These are phyloP conservation scores for Leptographium wingfieldii DNA, from an alignment of 2,329 filamentous ascomycete species.

Conservation along the genomic window DNA sequence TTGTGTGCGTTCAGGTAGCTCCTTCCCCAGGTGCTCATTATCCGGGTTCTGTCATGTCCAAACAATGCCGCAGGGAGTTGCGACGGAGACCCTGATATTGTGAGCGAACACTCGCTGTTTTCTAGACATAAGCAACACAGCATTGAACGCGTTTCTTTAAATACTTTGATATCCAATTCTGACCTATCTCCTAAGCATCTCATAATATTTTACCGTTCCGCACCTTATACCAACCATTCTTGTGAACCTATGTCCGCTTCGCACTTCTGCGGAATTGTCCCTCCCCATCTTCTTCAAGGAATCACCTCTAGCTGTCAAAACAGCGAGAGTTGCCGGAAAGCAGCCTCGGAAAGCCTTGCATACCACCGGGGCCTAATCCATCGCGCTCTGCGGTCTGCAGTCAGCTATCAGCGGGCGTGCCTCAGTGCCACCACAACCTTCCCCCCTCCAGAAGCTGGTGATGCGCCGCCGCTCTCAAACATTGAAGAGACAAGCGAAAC, in stretches of 20 bases:
- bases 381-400: background rate
- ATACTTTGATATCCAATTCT: background rate
- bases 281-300: slow-evolving; percentile 6
- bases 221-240: background rate
- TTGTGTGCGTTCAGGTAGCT: background rate
- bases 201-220: no score
- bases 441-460: background rate
- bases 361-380: background rate
- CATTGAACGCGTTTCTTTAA: no score
- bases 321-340: background rate
- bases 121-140: background rate
- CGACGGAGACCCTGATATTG: background rate
- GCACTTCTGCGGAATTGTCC: slow-evolving; percentile 5
- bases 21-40: background rate
- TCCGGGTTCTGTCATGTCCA: background rate
- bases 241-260: background rate
- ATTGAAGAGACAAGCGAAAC: background rate
- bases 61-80: background rate
- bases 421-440: background rate
- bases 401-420: background rate
- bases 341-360: slow-evolving; percentile 3
- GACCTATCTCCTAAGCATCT: background rate
- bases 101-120: background rate
- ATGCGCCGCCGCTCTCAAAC: background rate
- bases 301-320: slow-evolving; percentile 4